Evolutionary conservation across 768 basidiomycete genomes (phyloP), one percentile per base, ranked within the genome.

Genomic region (Auriscalpium vulgare): DNA sequence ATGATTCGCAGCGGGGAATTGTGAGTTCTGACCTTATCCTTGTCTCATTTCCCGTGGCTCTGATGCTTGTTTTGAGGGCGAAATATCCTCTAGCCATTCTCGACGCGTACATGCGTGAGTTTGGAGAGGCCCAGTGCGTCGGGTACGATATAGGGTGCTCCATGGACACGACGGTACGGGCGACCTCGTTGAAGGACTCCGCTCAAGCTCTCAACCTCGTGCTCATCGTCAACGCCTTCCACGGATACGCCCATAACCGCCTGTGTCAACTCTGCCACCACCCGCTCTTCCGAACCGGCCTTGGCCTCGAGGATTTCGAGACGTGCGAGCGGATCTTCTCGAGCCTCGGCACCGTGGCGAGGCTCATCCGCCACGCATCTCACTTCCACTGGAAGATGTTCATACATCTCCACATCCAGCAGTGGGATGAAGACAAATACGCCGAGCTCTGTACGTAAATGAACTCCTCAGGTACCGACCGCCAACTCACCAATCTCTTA

Each of bases 111-210:
- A 43, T 54, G 11, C n/a, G 47, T 4, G 53, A 13, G 8, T 40
- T 11, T 14, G 53, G 44, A 5, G 34, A 45, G 4, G 44, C 37
- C 10, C 43, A 46, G 3, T 43, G n/a, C n/a, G 2, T 54, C 11
- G 53, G 43, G 14, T 54, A 46, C 43, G 53, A 54, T 40, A 54
- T 54, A 2, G 37, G 37, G 17, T 54, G 53, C 35, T 37, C 37
- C 0, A 21, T 54, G 10, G 45, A 8, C 10, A 29, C 5, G 11
- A 54, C 53, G 1, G 53, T 54, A 6, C 5, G 6, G 7, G 10
- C 11, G 13, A 54, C 43, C 53, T 40, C 53, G 29, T 44, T 54
- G 4, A 34, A 44, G 9, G 16, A 8, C 43, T n/a, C n/a, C n/a
- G n/a, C n/a, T n/a, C 9, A 5, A 4, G 44, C 44, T 11, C 0